Base-by-base conservation (phyloP, 768 basidiomycete genomes). In the Amanita jacksonii region DNA sequence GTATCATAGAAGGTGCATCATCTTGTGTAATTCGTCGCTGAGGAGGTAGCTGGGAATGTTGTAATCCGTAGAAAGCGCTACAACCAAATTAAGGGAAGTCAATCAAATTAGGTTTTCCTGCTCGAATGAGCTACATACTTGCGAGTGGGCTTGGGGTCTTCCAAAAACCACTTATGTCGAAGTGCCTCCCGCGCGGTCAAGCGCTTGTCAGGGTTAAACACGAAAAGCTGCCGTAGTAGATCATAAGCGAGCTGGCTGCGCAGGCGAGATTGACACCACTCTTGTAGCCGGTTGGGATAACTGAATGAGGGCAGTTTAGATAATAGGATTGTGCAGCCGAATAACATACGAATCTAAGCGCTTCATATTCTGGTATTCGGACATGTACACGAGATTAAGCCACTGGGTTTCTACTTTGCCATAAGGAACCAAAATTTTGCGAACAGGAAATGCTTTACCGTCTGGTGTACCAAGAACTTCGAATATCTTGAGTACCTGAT, bases 401-500 rank as follows among this genome's bases (percentile, higher is more conserved):
- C 94, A 99, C 19, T 89, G 80, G 38, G 76, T 75, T 52, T 86
- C 92, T 93, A 54, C 30, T 27, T 9, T 30, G 47, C 24, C 48
- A 48, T 34, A 13, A 22, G 31, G 31, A 36, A 45, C 9, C 9
- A 47, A 15, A 12, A 25, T 7, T 15, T 2, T 38, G 15, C 30
- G 6, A 23, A 27, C 23, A 46, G 49, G 22, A 39, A 15, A 20
- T 25, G 4, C 62, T 74, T 52, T 54, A 89, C 92, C 81, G 41
- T 85, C 75, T 34, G 93, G 85, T 4, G 85, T 89, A 4, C 96
- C 93, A 13, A 96, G 62, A 0, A 98, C 83, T 54, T 99, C 96
- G 46, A 97, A 84, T n/a, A 99, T 96, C 64, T 90, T 93, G 20
- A 87, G 64, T 47, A 98, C 72, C 55, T 99, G 96, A 61, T 98